Evolutionary conservation across 371 early-diverging fungal species (phyloP), one percentile per base, ranked within the genome.

Genomic region (Dipsacomyces acuminosporus): DNA sequence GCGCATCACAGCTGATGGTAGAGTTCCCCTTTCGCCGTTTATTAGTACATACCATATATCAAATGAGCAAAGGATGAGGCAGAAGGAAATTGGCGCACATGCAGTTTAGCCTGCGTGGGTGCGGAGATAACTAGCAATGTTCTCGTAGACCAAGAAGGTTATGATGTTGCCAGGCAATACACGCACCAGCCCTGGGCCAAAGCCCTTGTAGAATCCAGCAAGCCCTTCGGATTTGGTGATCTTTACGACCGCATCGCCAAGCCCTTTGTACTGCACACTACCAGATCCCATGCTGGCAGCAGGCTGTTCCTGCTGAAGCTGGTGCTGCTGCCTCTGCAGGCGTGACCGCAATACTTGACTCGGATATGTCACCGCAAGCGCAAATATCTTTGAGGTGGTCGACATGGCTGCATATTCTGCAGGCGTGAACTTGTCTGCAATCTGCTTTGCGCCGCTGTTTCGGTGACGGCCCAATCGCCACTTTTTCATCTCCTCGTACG

Each of bases 61-160:
- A 4, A 11, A 13, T 38, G 38, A 15, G n/a, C n/a, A 7, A n/a
- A 3, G 14, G n/a, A 13, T 11, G 38, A n/a, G 14, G n/a, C 8
- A 38, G 30, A 30, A 5, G 11, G 5, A 7, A 30, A 30, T n/a
- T n/a, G n/a, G n/a, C n/a, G n/a, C n/a, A 30, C 7, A 38, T 5
- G 11, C 17, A 5, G n/a, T 13, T 17, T 13, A 38, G 17, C 17
- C 15, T 7, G 59, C 51, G n/a, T 80, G 82, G 15, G 72, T 61
- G 40, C 83, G 84, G 64, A 88, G 81, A 54, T 78, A 82, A n/a
- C 80, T 80, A n/a, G 76, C 76, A 35, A 88, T 65, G 34, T 84
- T 87, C 74, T 98, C 98, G 66, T 98, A 98, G 0, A 93, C 93
- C 17, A 86, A 78, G 80, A 96, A 96, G 1, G 97, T 98, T 20